phyloP scores from a whole-genome alignment of 1,284 basidiomycete genomes.

The Ganoderma multipileum region DNA sequence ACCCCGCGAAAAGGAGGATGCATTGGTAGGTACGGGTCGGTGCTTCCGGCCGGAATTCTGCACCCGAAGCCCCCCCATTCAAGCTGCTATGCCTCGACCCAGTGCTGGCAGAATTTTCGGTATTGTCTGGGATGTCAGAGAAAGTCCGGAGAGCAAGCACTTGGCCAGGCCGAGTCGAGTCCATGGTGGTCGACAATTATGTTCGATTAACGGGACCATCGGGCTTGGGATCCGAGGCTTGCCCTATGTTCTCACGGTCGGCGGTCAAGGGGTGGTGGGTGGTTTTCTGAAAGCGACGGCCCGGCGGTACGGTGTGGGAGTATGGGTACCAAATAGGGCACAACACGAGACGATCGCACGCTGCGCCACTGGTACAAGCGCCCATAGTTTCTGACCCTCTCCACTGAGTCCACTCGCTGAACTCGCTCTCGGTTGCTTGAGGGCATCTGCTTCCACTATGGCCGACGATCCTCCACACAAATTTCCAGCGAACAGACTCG shows the following conservation, averaged over 20 bases:
- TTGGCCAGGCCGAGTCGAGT: conserved; percentile 10
- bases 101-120: neutral
- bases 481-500: conserved; percentile 68
- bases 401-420: conserved; percentile 9
- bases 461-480: conserved; percentile 34
- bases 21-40: conserved; percentile 33
- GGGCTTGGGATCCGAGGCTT: neutral
- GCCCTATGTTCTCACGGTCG: neutral
- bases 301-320: neutral
- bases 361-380: conserved; percentile 6
- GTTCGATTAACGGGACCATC: conserved; percentile 15
- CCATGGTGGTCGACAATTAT: conserved; percentile 21
- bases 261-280: neutral
- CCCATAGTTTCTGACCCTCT: conserved; percentile 13
- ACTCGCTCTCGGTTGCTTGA: conserved; percentile 12
- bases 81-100: neutral
- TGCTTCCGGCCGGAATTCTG: neutral
- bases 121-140: neutral
- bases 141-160: conserved; percentile 22
- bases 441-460: conserved; percentile 25
- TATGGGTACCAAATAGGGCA: neutral
- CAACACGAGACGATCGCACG: neutral
- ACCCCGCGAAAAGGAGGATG: conserved; percentile 47
- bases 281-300: neutral
- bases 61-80: neutral